Base-by-base conservation (phyloP, 768 basidiomycete genomes). In the Tulasnella calospora region DNA sequence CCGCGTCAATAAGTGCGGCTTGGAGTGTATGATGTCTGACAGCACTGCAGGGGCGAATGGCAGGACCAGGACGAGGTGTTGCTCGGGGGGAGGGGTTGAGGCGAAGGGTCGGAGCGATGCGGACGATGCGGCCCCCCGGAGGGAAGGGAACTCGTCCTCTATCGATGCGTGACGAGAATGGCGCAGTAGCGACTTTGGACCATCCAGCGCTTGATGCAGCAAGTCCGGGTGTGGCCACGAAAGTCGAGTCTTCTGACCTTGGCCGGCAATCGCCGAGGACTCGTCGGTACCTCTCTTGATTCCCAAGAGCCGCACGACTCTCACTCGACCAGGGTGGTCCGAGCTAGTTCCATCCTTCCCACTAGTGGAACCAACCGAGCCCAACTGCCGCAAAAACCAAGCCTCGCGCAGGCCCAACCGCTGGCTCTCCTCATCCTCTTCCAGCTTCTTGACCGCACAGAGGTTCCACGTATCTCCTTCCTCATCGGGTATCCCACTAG, bases 361-460 rank as follows among this genome's bases (percentile, higher is more conserved):
- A 36, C 36, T 74, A 57, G 44, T 46, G 3, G 38, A 12, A 8
- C 57, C 33, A 46, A 81, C 78, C n/a, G 41, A 36, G 13, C 35
- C 61, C 47, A 84, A 77, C 30, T 83, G 81, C 74, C 82, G 81
- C 44, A 86, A 81, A 79, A 85, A 85, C 81, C 84, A 84, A 2
- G 84, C 85, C 79, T 86, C 86, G 74, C 83, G 82, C 23, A 85
- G 74, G 0, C 85, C 85, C 79, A 85, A 82, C 9, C 83, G 81
- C 74, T 86, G 84, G 13, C 82, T 82, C 75, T 86, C 85, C 35
- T 82, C 81, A 77, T 86, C 86, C 0, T 83, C 81, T 4, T 82
- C 81, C 35, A 85, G 76, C 17, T 83, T 80, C 81, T 86, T 86
- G n/a, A 83, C 85, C 0, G 85, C 85, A 76, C 86, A 86, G 6